Conservation (phyloP, 2,329 filamentous ascomycete genomes). For the Aspergillus neotritici region DNA sequence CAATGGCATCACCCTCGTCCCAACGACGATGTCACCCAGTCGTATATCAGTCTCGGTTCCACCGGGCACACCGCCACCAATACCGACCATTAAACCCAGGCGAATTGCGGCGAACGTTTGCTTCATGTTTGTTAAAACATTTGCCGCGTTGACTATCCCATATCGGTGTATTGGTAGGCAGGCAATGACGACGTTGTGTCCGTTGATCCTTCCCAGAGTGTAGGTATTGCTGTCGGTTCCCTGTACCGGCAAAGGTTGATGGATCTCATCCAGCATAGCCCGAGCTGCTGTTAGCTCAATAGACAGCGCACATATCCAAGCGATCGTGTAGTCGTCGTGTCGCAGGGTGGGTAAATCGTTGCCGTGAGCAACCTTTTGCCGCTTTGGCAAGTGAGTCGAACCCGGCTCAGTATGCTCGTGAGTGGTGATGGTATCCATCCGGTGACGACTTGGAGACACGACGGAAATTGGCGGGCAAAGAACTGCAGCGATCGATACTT, state of each 20-base stretch:
- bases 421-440: neutral
- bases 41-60: slow-evolving; percentile 11
- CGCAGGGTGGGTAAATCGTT: neutral
- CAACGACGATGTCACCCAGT: slow-evolving; percentile 21
- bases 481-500: too few species aligned
- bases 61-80: slow-evolving; percentile 17
- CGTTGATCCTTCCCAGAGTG: slow-evolving; percentile 2
- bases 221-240: slow-evolving; percentile 9
- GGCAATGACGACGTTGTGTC: slow-evolving; percentile 10
- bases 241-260: neutral
- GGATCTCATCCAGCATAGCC: slow-evolving; percentile 12
- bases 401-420: neutral
- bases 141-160: slow-evolving; percentile 9
- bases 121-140: neutral
- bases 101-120: slow-evolving; percentile 14
- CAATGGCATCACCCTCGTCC: slow-evolving; percentile 16
- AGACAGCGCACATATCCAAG: slow-evolving; percentile 14
- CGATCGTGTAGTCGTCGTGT: slow-evolving; percentile 12
- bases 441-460: neutral
- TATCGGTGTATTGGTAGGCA: slow-evolving; percentile 5
- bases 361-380: neutral
- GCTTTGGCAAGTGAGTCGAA: neutral
- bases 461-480: neutral
- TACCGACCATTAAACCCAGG: slow-evolving; percentile 16
- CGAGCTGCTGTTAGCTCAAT: slow-evolving; percentile 14